phyloP scores from a whole-genome alignment of 2,329 filamentous ascomycete species.

The Cercospora nicotianae region DNA sequence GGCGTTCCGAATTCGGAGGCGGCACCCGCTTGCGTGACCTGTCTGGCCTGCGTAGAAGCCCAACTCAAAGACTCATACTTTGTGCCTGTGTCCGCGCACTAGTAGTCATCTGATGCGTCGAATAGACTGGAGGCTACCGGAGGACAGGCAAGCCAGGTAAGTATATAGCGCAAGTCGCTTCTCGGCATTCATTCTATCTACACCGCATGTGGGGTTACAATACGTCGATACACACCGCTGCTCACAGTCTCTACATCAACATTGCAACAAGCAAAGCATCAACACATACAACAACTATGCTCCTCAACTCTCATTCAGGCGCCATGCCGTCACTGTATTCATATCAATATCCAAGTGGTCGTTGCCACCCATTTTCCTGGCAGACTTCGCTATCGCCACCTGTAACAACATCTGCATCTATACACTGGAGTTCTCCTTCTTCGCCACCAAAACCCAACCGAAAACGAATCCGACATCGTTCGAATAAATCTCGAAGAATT shows the following conservation, averaged over 20 bases:
- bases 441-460: slow-evolving; percentile 6
- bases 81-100: too few species aligned
- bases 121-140: too few species aligned
- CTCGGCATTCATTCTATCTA: neutral
- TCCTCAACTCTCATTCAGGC: neutral
- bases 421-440: neutral
- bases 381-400: neutral
- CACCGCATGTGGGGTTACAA: neutral
- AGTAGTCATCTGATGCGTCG: slow-evolving; percentile 14
- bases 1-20: neutral
- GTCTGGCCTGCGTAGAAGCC: neutral
- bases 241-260: neutral
- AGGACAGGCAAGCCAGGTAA: too few species aligned
- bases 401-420: too few species aligned
- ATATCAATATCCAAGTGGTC: neutral
- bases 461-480: slow-evolving; percentile 8
- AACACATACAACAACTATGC: neutral
- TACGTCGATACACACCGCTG: neutral
- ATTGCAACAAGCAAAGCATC: neutral
- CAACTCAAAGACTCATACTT: slow-evolving; percentile 11
- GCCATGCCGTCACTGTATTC: neutral
- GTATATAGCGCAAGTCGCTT: neutral
- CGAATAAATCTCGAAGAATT: slow-evolving; percentile 2
- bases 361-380: neutral
- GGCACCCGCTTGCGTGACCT: neutral